Evolutionary conservation across 2,329 filamentous ascomycete species (phyloP).

Genomic region (Lizonia empirigonia): DNA sequence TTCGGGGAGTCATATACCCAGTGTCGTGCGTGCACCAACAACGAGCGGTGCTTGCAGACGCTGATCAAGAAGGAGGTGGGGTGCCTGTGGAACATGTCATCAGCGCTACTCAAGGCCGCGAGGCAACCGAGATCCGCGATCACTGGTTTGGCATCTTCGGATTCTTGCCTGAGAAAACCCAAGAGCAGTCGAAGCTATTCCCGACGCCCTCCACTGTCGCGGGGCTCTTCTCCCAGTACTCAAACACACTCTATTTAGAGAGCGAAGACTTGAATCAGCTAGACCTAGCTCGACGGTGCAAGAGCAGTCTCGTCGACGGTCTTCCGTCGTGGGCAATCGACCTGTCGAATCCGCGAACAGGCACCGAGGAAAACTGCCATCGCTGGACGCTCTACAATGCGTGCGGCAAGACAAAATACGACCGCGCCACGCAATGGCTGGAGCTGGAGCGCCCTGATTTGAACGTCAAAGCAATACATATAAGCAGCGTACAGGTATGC

Average conservation of each 20-base stretch:
- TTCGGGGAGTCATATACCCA: background rate
- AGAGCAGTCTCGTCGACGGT: background rate
- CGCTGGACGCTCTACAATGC: conserved; percentile 2
- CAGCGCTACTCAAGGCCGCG: conserved; percentile 3
- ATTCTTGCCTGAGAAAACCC: conserved; percentile 5
- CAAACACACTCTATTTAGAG: conserved; percentile 1
- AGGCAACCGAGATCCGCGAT: conserved; percentile 8
- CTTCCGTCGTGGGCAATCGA: conserved; percentile 11
- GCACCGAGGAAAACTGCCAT: background rate
- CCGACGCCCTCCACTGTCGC: background rate
- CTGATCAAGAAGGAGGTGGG: background rate
- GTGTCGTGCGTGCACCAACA: background rate
- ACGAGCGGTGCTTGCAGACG: background rate
- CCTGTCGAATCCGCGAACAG: background rate
- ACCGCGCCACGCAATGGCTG: background rate
- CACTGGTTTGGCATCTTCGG: conserved; percentile 17
- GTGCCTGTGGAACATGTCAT: background rate
- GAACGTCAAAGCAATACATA: background rate
- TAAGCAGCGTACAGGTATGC: background rate
- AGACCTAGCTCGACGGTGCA: background rate
- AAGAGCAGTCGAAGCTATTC: background rate
- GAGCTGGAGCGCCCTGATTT: background rate
- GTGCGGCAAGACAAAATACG: background rate
- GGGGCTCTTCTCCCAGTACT: conserved; percentile 1
- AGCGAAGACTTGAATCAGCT: background rate